These are phyloP conservation scores for Quercus mongolica DNA, from an alignment of 306 rosid genomes.

Conservation along the genomic window DNA sequence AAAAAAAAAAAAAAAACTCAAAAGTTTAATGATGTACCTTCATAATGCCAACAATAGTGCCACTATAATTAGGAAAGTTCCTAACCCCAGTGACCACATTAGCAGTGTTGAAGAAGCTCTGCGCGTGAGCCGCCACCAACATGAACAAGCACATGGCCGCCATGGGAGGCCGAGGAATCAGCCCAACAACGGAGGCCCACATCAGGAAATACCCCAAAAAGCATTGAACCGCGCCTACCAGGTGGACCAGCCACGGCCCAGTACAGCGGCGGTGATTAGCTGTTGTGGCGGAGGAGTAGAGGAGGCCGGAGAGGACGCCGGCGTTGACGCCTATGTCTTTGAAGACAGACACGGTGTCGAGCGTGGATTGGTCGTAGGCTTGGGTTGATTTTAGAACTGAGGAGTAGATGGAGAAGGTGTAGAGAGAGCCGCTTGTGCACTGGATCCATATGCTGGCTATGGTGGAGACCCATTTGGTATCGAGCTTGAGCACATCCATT, in stretches of 20 bases:
- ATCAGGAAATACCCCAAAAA: conserved; percentile 63
- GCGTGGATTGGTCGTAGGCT: conserved; percentile 78
- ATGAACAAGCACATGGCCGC: conserved; percentile 64
- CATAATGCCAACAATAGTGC: conserved; percentile 84
- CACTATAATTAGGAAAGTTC: conserved; percentile 61
- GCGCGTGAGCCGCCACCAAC: conserved; percentile 53
- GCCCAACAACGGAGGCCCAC: conserved; percentile 74
- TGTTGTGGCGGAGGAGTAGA: conserved; percentile 59
- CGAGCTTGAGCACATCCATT: conserved; percentile 42
- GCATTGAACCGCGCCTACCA: conserved; percentile 57
- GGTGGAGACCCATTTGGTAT: conserved; percentile 58
- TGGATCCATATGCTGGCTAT: conserved; percentile 79
- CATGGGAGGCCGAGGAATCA: conserved; percentile 59
- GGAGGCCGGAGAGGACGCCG: conserved; percentile 75
- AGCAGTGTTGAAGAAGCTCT: conserved; percentile 70
- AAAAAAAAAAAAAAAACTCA: too few relatives aligned
- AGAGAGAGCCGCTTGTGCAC: conserved; percentile 72
- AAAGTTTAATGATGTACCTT: conserved; percentile 41
- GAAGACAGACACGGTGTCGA: conserved; percentile 91
- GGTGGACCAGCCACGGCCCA: conserved; percentile 78
- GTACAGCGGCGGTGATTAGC: background rate
- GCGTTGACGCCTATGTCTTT: conserved; percentile 85
- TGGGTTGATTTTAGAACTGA: conserved; percentile 66
- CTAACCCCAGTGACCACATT: conserved; percentile 71
- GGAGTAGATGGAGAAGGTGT: conserved; percentile 87